These are phyloP conservation scores for Cubamyces sp. DNA, from an alignment of 768 basidiomycete genomes.

Conservation along the genomic window DNA sequence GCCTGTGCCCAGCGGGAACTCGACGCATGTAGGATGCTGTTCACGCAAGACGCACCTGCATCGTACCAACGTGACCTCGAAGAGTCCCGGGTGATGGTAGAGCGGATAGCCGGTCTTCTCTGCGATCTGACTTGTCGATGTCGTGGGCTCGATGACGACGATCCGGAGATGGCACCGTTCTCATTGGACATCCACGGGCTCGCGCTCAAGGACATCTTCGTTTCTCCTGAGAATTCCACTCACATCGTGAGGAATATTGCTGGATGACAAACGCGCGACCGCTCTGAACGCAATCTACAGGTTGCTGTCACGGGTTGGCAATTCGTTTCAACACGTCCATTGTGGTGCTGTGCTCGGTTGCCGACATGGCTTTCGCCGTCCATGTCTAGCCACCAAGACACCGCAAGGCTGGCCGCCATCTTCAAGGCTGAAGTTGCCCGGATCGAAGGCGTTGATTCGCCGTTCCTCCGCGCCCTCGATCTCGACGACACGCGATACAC, in stretches of 20 bases:
- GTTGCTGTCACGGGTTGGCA: conserved; percentile 37
- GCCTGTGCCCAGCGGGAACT: conserved; percentile 42
- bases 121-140: conserved; percentile 35
- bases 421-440: conserved; percentile 32
- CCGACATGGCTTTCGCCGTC: conserved; percentile 38
- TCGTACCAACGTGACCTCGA: conserved; percentile 37
- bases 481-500: conserved; percentile 36
- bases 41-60: conserved; percentile 36
- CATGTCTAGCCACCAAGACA: conserved; percentile 26
- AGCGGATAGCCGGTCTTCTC: conserved; percentile 37
- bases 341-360: conserved; percentile 40
- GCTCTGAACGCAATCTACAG: conserved; percentile 17
- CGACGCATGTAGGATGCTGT: conserved; percentile 36
- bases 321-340: conserved; percentile 33
- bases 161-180: conserved; percentile 36
- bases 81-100: conserved; percentile 34
- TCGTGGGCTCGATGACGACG: conserved; percentile 38
- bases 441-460: conserved; percentile 28
- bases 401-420: conserved; percentile 26
- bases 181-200: conserved; percentile 38
- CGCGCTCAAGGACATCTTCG: conserved; percentile 36
- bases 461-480: conserved; percentile 35
- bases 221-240: conserved; percentile 33
- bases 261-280: background rate
- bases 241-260: conserved; percentile 31